Base-by-base conservation (phyloP, 257 asterid genomes). In the Ligustrum vulgare region DNA sequence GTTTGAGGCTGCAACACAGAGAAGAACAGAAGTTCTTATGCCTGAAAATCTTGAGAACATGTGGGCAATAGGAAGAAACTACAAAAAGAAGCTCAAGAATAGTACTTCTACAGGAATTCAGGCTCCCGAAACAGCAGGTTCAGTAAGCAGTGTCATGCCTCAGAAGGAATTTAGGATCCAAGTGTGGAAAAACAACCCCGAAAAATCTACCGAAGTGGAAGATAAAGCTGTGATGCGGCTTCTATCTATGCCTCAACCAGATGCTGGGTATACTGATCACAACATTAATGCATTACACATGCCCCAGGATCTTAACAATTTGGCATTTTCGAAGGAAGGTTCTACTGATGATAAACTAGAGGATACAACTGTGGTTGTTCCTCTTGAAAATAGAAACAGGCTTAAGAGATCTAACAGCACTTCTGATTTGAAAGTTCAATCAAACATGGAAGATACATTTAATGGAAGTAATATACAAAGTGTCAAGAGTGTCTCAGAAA, bases 41-140 rank as follows among this genome's bases (percentile, higher is more conserved):
- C 98, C 98, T 63, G 97, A 93, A 85, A 93, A 93, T 85, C 97
- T 93, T 75, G 98, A 93, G 76, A 91, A 90, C 86, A 89, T 93
- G 96, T 93, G 98, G 98, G 74, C 96, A 33, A 91, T 86, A 31
- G 98, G 98, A 78, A 86, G 96, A 86, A 85, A 93, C 82, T 91
- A 93, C 69, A 91, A 87, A 80, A 90, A 86, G 84, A 86, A 83
- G 70, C 81, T 88, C 72, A 88, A 81, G 54, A 89, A 88, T 78
- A 87, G 79, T 56, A 69, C 84, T 74, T 76, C 84, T 75, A 72
- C 80, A 18, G 87, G 82, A 77, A 37, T 71, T 80, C 89, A 43
- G 76, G 79, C 80, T 70, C 82, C 85, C 73, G 84, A 69, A 65
- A 71, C 23, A 71, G 81, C 82, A 76, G 75, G 78, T 75, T 63